These are phyloP conservation scores for Lactarius vividus DNA, from an alignment of 768 basidiomycete species.

Conservation along the genomic window DNA sequence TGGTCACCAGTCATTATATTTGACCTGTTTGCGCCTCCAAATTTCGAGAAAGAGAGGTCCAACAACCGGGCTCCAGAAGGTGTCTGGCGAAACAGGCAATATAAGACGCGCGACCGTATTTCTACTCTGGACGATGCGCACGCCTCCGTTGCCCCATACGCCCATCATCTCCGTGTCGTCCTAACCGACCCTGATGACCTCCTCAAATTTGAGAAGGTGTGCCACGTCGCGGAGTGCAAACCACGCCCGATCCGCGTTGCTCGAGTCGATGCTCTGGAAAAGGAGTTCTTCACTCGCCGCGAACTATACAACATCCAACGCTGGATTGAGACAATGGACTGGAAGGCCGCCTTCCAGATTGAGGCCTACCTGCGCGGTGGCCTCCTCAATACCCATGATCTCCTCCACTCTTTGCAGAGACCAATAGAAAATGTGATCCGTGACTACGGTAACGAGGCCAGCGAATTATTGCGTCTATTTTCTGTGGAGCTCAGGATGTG, in stretches of 20 bases:
- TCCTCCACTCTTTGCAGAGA: constrained; percentile 44
- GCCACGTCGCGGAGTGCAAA: constrained; percentile 46
- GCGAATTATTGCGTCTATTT: constrained; percentile 55
- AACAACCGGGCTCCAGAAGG: constrained; percentile 44
- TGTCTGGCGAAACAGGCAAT: constrained; percentile 35
- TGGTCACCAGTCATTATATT: constrained; percentile 16
- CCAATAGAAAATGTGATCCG: constrained; percentile 43
- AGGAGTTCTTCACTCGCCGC: constrained; percentile 50
- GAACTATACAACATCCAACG: constrained; percentile 45
- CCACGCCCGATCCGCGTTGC: constrained; percentile 31
- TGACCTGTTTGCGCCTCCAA: constrained; percentile 45
- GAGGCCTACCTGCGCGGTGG: constrained; percentile 66
- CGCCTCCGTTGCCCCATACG: constrained; percentile 59
- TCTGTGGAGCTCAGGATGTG: constrained; percentile 46
- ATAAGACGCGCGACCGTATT: constrained; percentile 55
- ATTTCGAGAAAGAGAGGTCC: constrained; percentile 55
- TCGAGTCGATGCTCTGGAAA: constrained; percentile 47
- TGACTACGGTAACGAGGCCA: constrained; percentile 35
- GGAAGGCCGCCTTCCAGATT: constrained; percentile 74
- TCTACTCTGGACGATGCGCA: constrained; percentile 58
- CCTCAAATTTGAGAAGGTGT: constrained; percentile 51
- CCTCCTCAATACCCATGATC: constrained; percentile 58
- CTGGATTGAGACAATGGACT: constrained; percentile 49
- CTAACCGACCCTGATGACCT: constrained; percentile 52
- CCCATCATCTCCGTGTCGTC: constrained; percentile 64